Conservation (phyloP, 306 rosid genomes). For the Begonia masoniana region DNA sequence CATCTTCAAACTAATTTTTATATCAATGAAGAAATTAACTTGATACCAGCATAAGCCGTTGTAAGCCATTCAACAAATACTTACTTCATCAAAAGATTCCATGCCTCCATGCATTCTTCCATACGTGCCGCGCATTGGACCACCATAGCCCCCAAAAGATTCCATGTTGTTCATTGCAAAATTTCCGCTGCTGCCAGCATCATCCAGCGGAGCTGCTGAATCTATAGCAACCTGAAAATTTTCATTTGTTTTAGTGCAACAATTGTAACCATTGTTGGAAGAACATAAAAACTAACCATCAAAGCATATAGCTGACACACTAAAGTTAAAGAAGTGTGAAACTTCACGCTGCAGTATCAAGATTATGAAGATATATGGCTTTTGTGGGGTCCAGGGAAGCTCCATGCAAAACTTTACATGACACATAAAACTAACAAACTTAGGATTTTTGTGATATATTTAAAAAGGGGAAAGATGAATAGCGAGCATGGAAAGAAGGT, state of each 20-base stretch:
- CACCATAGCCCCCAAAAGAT: slow-evolving; percentile 63
- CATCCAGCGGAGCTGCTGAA: slow-evolving; percentile 88
- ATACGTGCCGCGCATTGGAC: slow-evolving; percentile 63
- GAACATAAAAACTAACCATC: neutral
- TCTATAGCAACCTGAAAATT: slow-evolving; percentile 38
- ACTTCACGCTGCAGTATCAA: neutral
- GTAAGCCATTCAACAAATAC: slow-evolving; percentile 12
- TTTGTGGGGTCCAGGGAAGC: neutral
- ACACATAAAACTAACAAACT: neutral
- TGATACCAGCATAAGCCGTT: no score
- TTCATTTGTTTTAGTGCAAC: neutral
- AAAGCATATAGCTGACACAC: neutral
- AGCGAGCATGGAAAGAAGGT: no score
- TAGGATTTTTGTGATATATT: no score
- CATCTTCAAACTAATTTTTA: slow-evolving; percentile 1
- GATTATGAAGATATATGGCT: neutral
- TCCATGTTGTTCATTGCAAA: slow-evolving; percentile 47
- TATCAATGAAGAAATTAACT: neutral
- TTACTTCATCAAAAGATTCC: slow-evolving; percentile 71
- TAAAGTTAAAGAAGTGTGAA: neutral
- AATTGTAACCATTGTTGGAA: neutral
- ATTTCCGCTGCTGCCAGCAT: slow-evolving; percentile 60
- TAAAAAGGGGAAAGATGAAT: no score
- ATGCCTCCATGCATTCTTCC: slow-evolving; percentile 90
- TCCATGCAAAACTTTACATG: neutral